phyloP scores from a whole-genome alignment of 2,329 filamentous ascomycete genomes.

The Neofusicoccum ribis region DNA sequence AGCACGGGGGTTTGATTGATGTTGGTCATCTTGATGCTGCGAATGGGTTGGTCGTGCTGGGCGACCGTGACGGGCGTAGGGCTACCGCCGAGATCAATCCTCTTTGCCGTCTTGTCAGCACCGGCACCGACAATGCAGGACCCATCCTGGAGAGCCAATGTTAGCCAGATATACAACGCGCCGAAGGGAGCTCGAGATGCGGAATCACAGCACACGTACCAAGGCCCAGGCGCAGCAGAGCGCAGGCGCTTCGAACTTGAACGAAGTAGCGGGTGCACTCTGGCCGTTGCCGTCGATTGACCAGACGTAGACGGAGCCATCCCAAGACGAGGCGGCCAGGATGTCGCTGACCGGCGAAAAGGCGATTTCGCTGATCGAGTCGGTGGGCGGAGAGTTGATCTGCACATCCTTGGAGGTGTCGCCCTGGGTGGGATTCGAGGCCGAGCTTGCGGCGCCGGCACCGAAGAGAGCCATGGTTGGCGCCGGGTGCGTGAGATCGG shows the following conservation, averaged over 20 bases:
- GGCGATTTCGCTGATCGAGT: conserved; percentile 82
- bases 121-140: conserved; percentile 83
- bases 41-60: conserved; percentile 81
- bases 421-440: conserved; percentile 73
- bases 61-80: conserved; percentile 64
- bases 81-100: conserved; percentile 75
- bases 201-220: conserved; percentile 54
- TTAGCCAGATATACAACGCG: neutral
- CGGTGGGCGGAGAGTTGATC: conserved; percentile 73
- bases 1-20: conserved; percentile 73
- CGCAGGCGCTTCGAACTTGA: conserved; percentile 83
- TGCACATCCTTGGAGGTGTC: conserved; percentile 89
- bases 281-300: conserved; percentile 77
- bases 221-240: conserved; percentile 85
- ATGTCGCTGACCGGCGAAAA: conserved; percentile 80
- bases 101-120: conserved; percentile 85
- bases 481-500: conserved; percentile 23
- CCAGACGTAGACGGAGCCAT: conserved; percentile 97
- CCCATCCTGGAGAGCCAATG: conserved; percentile 68
- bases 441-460: conserved; percentile 48
- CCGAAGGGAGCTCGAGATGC: neutral
- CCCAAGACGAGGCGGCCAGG: conserved; percentile 90
- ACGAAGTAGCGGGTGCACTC: conserved; percentile 80
- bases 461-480: conserved; percentile 65
- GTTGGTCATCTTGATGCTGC: conserved; percentile 66